phyloP scores from a whole-genome alignment of 2,329 filamentous ascomycete species.

The Aureobasidium sp. region DNA sequence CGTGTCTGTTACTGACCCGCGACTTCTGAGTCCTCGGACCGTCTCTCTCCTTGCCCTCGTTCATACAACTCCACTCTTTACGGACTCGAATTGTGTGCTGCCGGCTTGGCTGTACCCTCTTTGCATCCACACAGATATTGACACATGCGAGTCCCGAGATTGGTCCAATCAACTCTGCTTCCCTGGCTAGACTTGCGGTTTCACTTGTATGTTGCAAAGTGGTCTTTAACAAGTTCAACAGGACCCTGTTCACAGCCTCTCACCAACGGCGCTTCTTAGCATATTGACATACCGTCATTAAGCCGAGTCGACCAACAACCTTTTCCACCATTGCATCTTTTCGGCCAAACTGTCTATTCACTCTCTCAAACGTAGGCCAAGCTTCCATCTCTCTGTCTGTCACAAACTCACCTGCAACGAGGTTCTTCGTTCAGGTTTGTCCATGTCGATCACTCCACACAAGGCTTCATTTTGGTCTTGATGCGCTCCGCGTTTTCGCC shows the following conservation, averaged over 20 bases:
- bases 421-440: conserved; percentile 1
- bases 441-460: not conserved
- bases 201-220: not conserved
- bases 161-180: not conserved
- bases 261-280: not conserved
- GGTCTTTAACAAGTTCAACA: not conserved
- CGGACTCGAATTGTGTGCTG: not conserved
- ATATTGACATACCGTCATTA: not conserved
- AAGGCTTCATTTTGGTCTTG: not conserved
- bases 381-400: not conserved
- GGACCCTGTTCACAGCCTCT: not conserved
- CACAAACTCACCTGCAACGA: conserved; percentile 6
- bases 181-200: not conserved
- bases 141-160: not conserved
- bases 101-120: conserved; percentile 10
- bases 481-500: conserved; percentile 1
- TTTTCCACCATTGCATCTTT: not conserved
- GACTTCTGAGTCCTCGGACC: not conserved
- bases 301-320: not conserved
- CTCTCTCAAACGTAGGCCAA: not conserved
- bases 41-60: conserved; percentile 3
- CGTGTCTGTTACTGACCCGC: not conserved
- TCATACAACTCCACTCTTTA: conserved; percentile 6
- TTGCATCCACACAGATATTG: conserved; percentile 5
- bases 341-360: not conserved